phyloP scores from a whole-genome alignment of 2,329 filamentous ascomycete genomes.

The Colletotrichum sp. region DNA sequence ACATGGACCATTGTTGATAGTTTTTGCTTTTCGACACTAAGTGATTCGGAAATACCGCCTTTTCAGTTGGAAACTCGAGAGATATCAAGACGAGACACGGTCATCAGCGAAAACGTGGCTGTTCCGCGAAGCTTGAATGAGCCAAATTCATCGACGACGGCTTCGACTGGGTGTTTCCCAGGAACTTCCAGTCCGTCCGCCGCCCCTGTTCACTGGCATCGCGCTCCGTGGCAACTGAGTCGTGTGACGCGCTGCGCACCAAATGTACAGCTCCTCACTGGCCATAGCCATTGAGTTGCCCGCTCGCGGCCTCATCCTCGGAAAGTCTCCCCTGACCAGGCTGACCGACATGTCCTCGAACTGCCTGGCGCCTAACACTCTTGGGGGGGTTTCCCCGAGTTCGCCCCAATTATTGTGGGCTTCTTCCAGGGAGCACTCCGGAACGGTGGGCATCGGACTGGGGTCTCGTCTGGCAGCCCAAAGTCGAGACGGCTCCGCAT shows the following conservation, averaged over 20 bases:
- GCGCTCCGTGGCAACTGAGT: not conserved
- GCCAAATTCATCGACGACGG: not conserved
- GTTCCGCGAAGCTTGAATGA: not conserved
- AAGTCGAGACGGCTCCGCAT: not conserved
- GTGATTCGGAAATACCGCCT: not conserved
- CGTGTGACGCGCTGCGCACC: not conserved
- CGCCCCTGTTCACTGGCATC: not conserved
- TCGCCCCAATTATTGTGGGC: constrained; percentile 1
- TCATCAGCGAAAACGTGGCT: not conserved
- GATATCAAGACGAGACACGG: not conserved
- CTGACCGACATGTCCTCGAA: not conserved
- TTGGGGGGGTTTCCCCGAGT: constrained; percentile 9
- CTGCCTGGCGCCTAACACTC: not conserved
- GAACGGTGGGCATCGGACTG: not conserved
- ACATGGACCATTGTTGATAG: not conserved
- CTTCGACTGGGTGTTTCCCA: not conserved
- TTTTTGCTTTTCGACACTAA: not conserved
- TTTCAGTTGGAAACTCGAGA: not conserved
- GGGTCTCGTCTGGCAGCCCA: not conserved
- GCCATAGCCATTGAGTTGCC: not conserved
- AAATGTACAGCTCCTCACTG: not conserved
- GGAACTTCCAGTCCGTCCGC: not conserved
- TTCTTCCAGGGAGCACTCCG: not conserved
- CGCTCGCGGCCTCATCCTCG: not conserved
- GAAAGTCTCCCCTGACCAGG: not conserved